These are phyloP conservation scores for Metarhizium guizhouense DNA, from an alignment of 2,329 filamentous ascomycete genomes.

Conservation along the genomic window DNA sequence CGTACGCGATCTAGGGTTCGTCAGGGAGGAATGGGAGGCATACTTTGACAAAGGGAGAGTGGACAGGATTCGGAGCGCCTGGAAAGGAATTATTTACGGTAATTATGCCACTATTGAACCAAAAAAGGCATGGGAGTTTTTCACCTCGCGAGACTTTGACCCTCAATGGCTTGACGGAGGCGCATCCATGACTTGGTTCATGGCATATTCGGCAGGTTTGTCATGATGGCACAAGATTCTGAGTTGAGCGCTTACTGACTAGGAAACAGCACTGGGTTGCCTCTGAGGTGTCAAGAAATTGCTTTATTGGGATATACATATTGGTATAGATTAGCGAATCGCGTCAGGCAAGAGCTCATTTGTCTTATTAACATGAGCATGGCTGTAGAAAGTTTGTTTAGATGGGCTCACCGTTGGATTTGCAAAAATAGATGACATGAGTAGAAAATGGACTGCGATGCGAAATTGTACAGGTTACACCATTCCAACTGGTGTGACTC, in stretches of 20 bases:
- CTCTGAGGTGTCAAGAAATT: neutral
- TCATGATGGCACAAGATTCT: slow-evolving; percentile 19
- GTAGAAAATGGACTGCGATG: too few relatives aligned
- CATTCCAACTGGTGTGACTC: too few relatives aligned
- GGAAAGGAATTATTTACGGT: slow-evolving; percentile 77
- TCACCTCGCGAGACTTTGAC: slow-evolving; percentile 57
- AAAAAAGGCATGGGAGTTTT: slow-evolving; percentile 62
- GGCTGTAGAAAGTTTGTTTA: too few relatives aligned
- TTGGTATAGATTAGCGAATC: neutral
- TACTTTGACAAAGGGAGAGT: slow-evolving; percentile 64
- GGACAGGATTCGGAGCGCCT: slow-evolving; percentile 61
- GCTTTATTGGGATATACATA: neutral
- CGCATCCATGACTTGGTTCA: slow-evolving; percentile 75
- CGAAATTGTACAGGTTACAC: too few relatives aligned
- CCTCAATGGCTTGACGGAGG: slow-evolving; percentile 69
- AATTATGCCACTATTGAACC: slow-evolving; percentile 76
- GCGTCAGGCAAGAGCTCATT: neutral
- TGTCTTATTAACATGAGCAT: too few relatives aligned
- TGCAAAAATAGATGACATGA: too few relatives aligned
- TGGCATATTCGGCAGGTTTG: slow-evolving; percentile 65
- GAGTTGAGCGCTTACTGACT: neutral
- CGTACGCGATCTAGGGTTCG: slow-evolving; percentile 59
- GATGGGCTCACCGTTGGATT: too few relatives aligned
- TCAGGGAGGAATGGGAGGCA: slow-evolving; percentile 71
- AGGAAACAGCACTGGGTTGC: slow-evolving; percentile 5